Base-by-base conservation (phyloP, 1,284 basidiomycete genomes). In the Polyporus tsugae region DNA sequence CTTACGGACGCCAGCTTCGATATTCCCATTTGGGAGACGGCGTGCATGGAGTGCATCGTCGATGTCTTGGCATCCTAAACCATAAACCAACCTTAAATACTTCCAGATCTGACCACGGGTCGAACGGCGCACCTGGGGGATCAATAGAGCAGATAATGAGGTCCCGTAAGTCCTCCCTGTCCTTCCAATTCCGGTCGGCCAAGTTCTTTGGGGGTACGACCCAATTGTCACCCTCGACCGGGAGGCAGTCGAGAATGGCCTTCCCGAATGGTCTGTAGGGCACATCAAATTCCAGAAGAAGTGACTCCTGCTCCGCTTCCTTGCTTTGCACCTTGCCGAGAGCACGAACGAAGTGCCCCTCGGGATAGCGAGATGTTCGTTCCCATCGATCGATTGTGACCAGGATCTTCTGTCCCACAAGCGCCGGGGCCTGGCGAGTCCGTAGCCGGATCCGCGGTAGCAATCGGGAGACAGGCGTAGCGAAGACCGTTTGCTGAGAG, bases 1-100 rank as follows among this genome's bases (percentile, higher is more conserved):
- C 96, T 86, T 76, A 98, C 96, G 97, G 72, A 99, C 98, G 62
- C 98, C 98, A 38, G 96, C 96, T 79, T 99, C 95, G 70, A 99
- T 95, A 79, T 98, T 97, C 2, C 97, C 97, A 76, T 98, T 98
- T 0, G 95, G 91, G 36, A 99, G 83, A 60, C 81, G 85, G 64
- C 93, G 88, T 10, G 98, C 98, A 80, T 99, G 98, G n/a, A 99
- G 83, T 0, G 98, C 98, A 80, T 99, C 98, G 78, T 99, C 98
- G 55, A 99, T 99, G 82, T 99, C 98, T 78, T 98, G 96, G 81
- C 98, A 99, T 46, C 91, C 96, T 93, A 62, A 41, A 66, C 55
- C 53, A 41, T 15, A 25, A 36, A 60, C 22, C 58, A 60, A 60
- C 58, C 58, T 60, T 60, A 29, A 60, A 39, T n/a, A 22, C 9